Evolutionary conservation across 306 rosid genomes (phyloP).

Genomic region (Rosa persica): DNA sequence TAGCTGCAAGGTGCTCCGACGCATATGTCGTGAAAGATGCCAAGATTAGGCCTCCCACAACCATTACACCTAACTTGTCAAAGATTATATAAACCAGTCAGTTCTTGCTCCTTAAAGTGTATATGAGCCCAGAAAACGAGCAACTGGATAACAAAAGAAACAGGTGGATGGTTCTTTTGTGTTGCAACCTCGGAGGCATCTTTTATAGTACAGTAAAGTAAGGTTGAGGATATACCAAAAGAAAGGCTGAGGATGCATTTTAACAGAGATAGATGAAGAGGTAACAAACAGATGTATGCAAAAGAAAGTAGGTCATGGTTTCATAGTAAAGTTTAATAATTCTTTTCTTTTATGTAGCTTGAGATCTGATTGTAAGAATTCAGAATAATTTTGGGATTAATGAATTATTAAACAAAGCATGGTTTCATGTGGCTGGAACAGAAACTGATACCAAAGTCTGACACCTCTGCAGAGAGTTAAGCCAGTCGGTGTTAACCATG

Average conservation of each 20-base stretch:
- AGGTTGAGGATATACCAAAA: too few relatives aligned
- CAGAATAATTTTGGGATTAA: neutral
- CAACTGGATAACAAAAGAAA: too few relatives aligned
- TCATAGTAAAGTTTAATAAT: slow-evolving; percentile 2
- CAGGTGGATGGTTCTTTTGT: too few relatives aligned
- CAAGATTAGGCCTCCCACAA: slow-evolving; percentile 73
- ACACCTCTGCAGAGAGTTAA: neutral
- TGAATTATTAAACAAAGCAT: neutral
- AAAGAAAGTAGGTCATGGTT: neutral
- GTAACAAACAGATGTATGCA: too few relatives aligned
- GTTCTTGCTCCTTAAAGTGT: neutral
- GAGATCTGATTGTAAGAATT: slow-evolving; percentile 5
- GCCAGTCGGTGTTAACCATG: neutral
- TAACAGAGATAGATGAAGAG: too few relatives aligned
- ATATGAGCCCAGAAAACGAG: neutral
- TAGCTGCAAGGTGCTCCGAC: slow-evolving; percentile 78
- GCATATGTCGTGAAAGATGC: slow-evolving; percentile 97
- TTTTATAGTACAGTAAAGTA: too few relatives aligned
- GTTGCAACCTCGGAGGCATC: too few relatives aligned
- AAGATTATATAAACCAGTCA: neutral
- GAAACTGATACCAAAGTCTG: neutral
- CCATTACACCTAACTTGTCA: slow-evolving; percentile 90
- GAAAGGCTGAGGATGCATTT: too few relatives aligned
- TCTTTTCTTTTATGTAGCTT: slow-evolving; percentile 17
- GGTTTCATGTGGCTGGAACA: slow-evolving; percentile 13